Evolutionary conservation across 1,284 basidiomycete species (phyloP), one percentile per base, ranked within the genome.

Genomic region (Pyrrhoderma lamaoense): DNA sequence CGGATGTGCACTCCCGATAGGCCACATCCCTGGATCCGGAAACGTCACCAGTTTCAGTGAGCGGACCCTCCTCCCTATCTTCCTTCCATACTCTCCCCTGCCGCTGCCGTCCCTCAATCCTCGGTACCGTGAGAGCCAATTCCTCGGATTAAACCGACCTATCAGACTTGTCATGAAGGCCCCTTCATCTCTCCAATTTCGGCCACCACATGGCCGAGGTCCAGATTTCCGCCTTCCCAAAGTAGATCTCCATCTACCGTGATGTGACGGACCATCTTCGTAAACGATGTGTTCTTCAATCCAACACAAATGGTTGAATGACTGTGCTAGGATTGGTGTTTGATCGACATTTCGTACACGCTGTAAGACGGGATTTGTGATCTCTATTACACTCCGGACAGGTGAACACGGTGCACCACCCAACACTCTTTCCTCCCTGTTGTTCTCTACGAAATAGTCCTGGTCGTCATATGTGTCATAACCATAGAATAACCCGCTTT

Each of bases 271-370:
- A 9, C 38, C 52, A 9, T 35, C 49, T 31, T 18, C 49, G 8
- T 46, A 31, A 16, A 38, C 23, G 9, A 37, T 27, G 22, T 22
- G 18, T 34, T 55, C 53, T 34, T 55, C 53, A 13, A 55, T 51
- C 53, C 53, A 55, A 14, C 53, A 49, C 7, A 55, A 45, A 38
- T 55, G 53, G 35, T 55, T 55, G 25, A 55, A 55, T 11, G 44
- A 45, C 31, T 55, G 53, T 13, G 53, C 49, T 25, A 55, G 53
- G n/a, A 55, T 55, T 25, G 53, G 53, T 7, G 51, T 40, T 40
- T 22, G 16, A 31, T 31, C 27, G 11, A 5, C 11, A 31, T 31
- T 31, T 31, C 27, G 27, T 5, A 11, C 11, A 4, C 53, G 47
- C 19, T 46, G 45, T 18, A 51, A 27, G 8, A 55, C 53, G 0